Conservation (phyloP, 2,329 filamentous ascomycete genomes). For the Scorias spongiosa region DNA sequence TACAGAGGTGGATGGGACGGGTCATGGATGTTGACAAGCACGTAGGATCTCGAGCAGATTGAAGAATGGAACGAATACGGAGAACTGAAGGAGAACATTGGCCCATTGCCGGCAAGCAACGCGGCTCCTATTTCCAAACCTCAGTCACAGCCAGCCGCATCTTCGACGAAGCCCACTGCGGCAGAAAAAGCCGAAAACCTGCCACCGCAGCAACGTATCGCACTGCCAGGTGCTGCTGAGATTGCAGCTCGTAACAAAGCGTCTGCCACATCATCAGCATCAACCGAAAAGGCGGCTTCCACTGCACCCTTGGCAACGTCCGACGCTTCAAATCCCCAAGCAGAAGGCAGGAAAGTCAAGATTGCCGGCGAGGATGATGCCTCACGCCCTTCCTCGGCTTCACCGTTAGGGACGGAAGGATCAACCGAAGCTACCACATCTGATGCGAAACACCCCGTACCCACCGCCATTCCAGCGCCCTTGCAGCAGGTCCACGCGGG, state of each 20-base stretch:
- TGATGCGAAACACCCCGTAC: not conserved
- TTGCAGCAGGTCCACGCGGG: slow-evolving; percentile 1
- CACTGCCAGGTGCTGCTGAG: slow-evolving; percentile 20
- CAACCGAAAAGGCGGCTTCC: slow-evolving; percentile 9
- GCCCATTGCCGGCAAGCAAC: slow-evolving; percentile 22
- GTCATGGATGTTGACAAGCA: not conserved
- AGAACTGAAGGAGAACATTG: slow-evolving; percentile 76
- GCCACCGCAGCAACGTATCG: slow-evolving; percentile 3
- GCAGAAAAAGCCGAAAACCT: slow-evolving; percentile 4
- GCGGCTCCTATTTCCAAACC: slow-evolving; percentile 2
- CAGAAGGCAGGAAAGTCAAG: slow-evolving; percentile 2
- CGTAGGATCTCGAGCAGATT: slow-evolving; percentile 76
- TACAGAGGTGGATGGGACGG: not conserved
- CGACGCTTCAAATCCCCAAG: slow-evolving; percentile 20
- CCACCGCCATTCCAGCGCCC: slow-evolving; percentile 1
- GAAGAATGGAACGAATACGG: slow-evolving; percentile 99
- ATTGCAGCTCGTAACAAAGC: slow-evolving; percentile 8
- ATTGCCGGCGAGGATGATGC: slow-evolving; percentile 2
- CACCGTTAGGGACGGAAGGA: not conserved
- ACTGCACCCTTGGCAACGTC: slow-evolving; percentile 6
- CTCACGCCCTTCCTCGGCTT: not conserved
- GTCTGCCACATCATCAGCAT: slow-evolving; percentile 14
- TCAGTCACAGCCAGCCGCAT: slow-evolving; percentile 1
- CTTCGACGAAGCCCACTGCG: slow-evolving; percentile 7
- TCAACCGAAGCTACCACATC: not conserved